These are phyloP conservation scores for Microdochium bolleyi DNA, from an alignment of 2,329 filamentous ascomycete species.

Conservation along the genomic window DNA sequence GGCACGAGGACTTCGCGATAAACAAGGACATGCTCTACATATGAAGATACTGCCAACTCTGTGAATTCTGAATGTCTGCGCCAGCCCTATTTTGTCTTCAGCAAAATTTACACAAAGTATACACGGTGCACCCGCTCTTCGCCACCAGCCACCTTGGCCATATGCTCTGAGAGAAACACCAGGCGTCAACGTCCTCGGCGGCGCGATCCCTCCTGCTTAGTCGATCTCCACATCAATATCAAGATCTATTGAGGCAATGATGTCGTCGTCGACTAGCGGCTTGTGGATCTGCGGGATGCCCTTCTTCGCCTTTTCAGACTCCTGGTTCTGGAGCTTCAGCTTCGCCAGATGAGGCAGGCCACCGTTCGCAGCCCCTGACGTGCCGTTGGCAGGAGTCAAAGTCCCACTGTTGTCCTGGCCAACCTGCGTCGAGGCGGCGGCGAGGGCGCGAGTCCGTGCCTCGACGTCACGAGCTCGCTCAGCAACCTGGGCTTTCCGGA, in stretches of 20 bases:
- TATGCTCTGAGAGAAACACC: background rate
- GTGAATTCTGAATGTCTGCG: no score
- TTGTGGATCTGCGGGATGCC: constrained; percentile 64
- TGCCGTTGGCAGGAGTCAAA: constrained; percentile 38
- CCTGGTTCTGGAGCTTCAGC: constrained; percentile 42
- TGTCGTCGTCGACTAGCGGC: constrained; percentile 82
- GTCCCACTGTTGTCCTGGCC: constrained; percentile 34
- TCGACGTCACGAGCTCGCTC: constrained; percentile 63
- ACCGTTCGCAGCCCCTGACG: constrained; percentile 28
- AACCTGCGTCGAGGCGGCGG: background rate
- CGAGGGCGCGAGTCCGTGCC: constrained; percentile 10
- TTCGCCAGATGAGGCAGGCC: constrained; percentile 43
- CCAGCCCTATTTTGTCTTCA: no score
- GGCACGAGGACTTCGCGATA: no score
- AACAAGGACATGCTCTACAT: no score
- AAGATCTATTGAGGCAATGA: constrained; percentile 81
- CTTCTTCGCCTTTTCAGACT: constrained; percentile 50
- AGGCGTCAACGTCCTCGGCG: no score
- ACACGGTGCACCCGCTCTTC: no score
- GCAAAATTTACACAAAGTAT: no score
- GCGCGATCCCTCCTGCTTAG: no score
- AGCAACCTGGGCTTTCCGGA: constrained; percentile 82
- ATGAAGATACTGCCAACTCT: no score
- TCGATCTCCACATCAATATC: constrained; percentile 88
- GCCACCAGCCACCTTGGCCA: background rate